Percentiles rank a stretch among this genome's conserved stretches.
Evolutionary conservation across 306 rosid species (phyloP).

Genomic region (Rosa rugosa): DNA sequence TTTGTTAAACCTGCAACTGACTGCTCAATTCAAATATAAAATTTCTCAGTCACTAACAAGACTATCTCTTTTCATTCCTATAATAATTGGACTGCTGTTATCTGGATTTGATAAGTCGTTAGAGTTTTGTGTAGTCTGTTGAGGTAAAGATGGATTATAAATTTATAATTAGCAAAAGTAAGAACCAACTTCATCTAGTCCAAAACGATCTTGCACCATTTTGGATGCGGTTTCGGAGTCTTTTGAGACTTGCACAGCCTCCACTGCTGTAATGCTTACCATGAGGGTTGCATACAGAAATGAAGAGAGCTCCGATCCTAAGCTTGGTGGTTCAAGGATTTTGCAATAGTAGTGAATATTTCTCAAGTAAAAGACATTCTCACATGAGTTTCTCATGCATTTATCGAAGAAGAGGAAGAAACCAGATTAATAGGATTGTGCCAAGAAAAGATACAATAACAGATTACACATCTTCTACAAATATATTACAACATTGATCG

Average conservation of each 20-base stretch:
- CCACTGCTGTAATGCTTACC: neutral
- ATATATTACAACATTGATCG: conserved; percentile 19
- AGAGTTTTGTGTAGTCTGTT: neutral
- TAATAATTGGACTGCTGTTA: neutral
- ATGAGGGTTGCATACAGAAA: neutral
- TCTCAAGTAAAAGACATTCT: neutral
- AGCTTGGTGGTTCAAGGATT: neutral
- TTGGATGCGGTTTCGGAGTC: neutral
- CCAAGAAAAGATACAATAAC: neutral
- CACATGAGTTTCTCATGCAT: neutral
- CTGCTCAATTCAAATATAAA: neutral
- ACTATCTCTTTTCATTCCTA: neutral
- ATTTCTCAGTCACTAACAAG: neutral
- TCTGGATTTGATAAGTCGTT: neutral
- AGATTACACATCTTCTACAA: conserved; percentile 22
- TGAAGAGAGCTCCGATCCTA: neutral
- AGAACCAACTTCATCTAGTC: neutral
- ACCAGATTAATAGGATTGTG: conserved; percentile 6
- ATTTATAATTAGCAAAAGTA: neutral
- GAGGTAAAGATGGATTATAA: neutral
- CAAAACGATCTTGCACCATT: neutral
- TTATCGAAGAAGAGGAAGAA: conserved; percentile 15
- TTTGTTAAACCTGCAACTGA: neutral
- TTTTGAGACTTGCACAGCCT: neutral
- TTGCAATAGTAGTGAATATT: neutral